These are phyloP conservation scores for Takakia lepidozioides DNA, from an alignment of 225 moss, liverwort and hornwort species.

Conservation along the genomic window DNA sequence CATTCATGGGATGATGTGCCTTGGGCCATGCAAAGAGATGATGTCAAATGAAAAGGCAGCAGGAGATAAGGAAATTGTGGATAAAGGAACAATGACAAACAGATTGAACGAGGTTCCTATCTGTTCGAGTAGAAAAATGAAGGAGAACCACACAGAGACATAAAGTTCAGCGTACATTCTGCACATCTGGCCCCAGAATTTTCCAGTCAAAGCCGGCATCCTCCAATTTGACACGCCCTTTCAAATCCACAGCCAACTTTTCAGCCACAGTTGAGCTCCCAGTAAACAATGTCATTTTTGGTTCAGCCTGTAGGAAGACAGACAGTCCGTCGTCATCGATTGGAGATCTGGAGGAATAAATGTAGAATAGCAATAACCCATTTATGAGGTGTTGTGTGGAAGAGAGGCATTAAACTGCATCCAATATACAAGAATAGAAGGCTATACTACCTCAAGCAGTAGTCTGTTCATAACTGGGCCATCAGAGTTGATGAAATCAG, in stretches of 20 bases:
- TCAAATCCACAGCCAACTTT: slow-evolving; percentile 82
- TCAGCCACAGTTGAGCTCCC: slow-evolving; percentile 99
- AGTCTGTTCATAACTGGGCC: slow-evolving; percentile 90
- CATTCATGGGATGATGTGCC: too few species aligned
- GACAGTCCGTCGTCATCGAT: not conserved
- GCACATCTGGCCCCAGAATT: slow-evolving; percentile 93
- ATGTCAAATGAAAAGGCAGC: too few species aligned
- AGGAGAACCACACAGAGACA: too few species aligned
- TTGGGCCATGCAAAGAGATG: too few species aligned
- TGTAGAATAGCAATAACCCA: not conserved
- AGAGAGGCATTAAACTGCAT: too few species aligned
- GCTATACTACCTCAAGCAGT: slow-evolving; percentile 75
- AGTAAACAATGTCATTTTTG: slow-evolving; percentile 89
- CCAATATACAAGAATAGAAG: too few species aligned
- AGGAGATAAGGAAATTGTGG: too few species aligned
- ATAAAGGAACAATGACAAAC: not conserved
- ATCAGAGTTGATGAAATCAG: slow-evolving; percentile 88
- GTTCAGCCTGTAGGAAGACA: slow-evolving; percentile 54
- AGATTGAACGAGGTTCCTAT: too few species aligned
- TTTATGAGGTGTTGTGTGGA: too few species aligned
- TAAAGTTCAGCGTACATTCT: slow-evolving; percentile 68
- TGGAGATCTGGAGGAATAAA: not conserved
- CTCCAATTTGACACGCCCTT: slow-evolving; percentile 93
- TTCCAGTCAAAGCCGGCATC: slow-evolving; percentile 99
- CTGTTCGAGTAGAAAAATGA: too few species aligned